Base-by-base conservation (phyloP, 1,139 yeast genomes). In the Yamadazyma membranifaciens region DNA sequence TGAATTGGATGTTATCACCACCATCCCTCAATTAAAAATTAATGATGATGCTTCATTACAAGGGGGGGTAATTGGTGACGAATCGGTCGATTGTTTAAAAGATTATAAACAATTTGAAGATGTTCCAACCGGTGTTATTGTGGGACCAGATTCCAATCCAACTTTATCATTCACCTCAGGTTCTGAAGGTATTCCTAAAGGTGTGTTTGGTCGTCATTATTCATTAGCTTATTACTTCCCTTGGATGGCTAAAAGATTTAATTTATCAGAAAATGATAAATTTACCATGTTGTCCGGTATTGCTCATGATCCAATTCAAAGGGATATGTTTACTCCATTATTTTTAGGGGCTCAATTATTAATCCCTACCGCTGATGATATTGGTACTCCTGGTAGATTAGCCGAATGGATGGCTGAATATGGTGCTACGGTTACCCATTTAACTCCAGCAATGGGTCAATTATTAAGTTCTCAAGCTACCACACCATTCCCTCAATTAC, bases 361-460 rank as follows among this genome's bases (percentile, higher is more conserved):
- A 47, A 95, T 92, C 22, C 99, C 99, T 39, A 89, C 98, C 10
- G 82, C 89, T 16, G 98, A 92, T 60, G 99, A 94, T 60, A 92
- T 92, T 56, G 98, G 98, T 38, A 92, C 98, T 4, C 98, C 99
- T 6, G 98, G 98, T 31, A 83, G 84, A 58, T 73, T 92, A 42
- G 98, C 99, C 5, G 94, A 87, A 54, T 92, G 99, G 99, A 89
- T 94, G 95, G 81, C 85, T 30, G 81, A 76, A 46, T 80, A 89
- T 54, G 87, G 87, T 16, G 97, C 98, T 24, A 84, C 97, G 3
- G 97, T 92, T 1, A 92, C 99, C 1, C 99, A 92, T 62, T 75
- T 92, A 63, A 92, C 99, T 0, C 99, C 99, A 6, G 98, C 98
- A 3, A 92, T 94, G 98, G 99, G 99, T 47, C 99, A 92, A 65